phyloP scores from a whole-genome alignment of 306 rosid genomes.

The Vicia faba region DNA sequence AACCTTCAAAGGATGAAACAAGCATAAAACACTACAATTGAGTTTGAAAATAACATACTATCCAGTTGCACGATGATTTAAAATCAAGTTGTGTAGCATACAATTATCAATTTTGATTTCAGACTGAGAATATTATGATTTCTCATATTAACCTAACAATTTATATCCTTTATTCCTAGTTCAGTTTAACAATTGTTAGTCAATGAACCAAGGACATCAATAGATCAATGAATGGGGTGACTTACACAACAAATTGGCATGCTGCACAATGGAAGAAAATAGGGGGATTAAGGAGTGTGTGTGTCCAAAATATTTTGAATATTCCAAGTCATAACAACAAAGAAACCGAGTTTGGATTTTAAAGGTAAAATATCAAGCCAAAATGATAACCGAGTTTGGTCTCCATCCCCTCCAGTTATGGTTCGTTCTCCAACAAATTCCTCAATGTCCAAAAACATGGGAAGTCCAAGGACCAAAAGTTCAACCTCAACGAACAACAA shows the following conservation, averaged over 20 bases:
- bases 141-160: no score
- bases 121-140: no score
- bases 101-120: no score
- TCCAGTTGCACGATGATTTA: conserved; percentile 16
- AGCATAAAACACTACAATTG: background rate
- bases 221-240: conserved; percentile 1
- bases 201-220: no score
- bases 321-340: conserved; percentile 26
- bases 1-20: conserved; percentile 11
- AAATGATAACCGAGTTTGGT: no score
- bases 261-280: conserved; percentile 21
- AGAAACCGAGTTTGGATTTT: conserved; percentile 27
- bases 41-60: conserved; percentile 6
- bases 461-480: no score
- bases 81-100: conserved; percentile 13
- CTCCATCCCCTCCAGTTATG: no score
- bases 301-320: background rate
- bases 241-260: conserved; percentile 16
- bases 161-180: no score
- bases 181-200: no score
- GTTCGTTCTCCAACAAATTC: no score
- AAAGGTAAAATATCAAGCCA: conserved; percentile 36
- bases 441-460: no score
- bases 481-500: no score
- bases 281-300: background rate